These are phyloP conservation scores for Mortierella sp. DNA, from an alignment of 371 early-diverging fungal species.

Conservation along the genomic window DNA sequence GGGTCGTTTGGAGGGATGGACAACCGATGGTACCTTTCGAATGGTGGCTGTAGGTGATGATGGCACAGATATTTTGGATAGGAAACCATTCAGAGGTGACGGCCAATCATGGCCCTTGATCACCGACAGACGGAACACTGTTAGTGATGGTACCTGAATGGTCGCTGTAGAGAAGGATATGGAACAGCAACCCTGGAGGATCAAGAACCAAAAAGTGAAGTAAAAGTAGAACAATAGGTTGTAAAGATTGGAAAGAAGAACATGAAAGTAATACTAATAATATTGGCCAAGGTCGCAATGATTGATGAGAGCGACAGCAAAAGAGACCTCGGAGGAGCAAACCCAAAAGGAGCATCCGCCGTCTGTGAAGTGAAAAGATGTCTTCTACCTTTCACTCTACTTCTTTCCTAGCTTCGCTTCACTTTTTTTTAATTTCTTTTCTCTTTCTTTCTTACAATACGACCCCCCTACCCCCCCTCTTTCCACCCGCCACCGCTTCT, in stretches of 20 bases:
- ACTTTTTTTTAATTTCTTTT: neutral
- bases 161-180: too few species aligned
- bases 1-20: neutral
- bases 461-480: neutral
- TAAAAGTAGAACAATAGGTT: neutral
- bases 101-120: neutral
- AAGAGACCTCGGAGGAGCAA: neutral
- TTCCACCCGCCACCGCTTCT: constrained; percentile 15
- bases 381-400: neutral
- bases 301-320: neutral
- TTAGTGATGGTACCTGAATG: neutral
- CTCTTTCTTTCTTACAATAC: constrained; percentile 14
- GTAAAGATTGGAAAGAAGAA: too few species aligned
- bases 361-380: neutral
- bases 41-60: neutral
- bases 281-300: neutral
- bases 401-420: neutral
- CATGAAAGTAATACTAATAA: neutral
- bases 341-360: constrained; percentile 3
- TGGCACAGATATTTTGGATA: neutral
- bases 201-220: neutral
- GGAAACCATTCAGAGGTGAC: neutral
- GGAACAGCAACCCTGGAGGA: neutral
- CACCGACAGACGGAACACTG: neutral
- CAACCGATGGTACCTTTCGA: neutral